Percentiles rank a stretch among this genome's conserved stretches.
phyloP scores from a whole-genome alignment of 495 filamentous ascomycete genomes.

The Eremomyces bilateralis region DNA sequence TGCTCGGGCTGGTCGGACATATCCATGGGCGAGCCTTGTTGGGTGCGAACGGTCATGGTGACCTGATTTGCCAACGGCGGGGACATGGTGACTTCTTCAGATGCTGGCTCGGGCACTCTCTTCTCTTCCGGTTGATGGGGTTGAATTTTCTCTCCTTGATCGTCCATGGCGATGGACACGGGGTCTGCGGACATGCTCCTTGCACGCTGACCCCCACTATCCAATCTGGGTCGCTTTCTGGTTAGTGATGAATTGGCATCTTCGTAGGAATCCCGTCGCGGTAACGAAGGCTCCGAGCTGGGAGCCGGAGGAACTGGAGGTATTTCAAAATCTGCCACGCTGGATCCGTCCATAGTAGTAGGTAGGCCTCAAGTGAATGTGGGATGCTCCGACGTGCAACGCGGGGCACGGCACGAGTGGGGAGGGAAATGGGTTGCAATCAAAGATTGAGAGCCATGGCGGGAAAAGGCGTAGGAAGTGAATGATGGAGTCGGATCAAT shows the following conservation, averaged over 20 bases:
- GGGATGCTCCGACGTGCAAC: too few relatives aligned
- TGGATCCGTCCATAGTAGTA: too few relatives aligned
- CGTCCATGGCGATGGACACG: constrained; percentile 4
- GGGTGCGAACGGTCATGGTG: constrained; percentile 32
- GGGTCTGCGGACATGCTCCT: constrained; percentile 21
- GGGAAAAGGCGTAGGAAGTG: too few relatives aligned
- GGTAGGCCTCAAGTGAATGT: too few relatives aligned
- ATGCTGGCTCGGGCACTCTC: background rate
- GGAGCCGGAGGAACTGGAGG: too few relatives aligned
- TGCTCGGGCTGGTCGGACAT: constrained; percentile 5
- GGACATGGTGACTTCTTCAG: background rate
- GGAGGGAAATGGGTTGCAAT: too few relatives aligned
- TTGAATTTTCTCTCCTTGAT: constrained; percentile 7
- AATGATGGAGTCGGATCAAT: too few relatives aligned
- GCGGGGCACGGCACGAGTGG: too few relatives aligned
- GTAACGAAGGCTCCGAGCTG: constrained; percentile 11
- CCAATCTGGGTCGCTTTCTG: constrained; percentile 41
- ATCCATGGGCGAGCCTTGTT: constrained; percentile 15
- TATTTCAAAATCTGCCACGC: too few relatives aligned
- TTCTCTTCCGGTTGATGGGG: background rate
- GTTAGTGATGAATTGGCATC: constrained; percentile 30
- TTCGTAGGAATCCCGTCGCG: constrained; percentile 30
- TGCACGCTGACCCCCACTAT: constrained; percentile 28
- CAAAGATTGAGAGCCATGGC: too few relatives aligned
- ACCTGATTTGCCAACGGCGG: constrained; percentile 25